These are phyloP conservation scores for Sclerotinia borealis DNA, from an alignment of 2,329 filamentous ascomycete genomes.

Conservation along the genomic window DNA sequence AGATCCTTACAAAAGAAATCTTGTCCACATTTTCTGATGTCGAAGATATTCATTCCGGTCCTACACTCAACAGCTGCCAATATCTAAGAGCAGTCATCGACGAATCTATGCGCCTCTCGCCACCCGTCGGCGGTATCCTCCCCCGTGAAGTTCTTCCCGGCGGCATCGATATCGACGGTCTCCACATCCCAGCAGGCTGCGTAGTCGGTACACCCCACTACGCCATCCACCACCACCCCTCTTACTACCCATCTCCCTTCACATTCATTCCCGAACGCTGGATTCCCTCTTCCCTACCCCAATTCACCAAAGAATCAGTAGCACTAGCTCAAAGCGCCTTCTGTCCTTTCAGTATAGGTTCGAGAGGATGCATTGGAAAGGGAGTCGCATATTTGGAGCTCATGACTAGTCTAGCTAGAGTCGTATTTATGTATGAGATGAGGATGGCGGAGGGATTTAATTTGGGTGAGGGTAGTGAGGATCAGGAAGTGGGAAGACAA, in stretches of 20 bases:
- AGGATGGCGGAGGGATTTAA: slow-evolving; percentile 33
- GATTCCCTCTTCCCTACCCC: slow-evolving; percentile 29
- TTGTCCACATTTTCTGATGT: slow-evolving; percentile 19
- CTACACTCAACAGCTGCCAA: slow-evolving; percentile 30
- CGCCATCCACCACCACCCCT: slow-evolving; percentile 40
- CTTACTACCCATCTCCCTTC: slow-evolving; percentile 39
- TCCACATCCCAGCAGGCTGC: slow-evolving; percentile 36
- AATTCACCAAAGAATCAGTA: slow-evolving; percentile 21
- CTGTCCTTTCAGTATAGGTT: slow-evolving; percentile 25
- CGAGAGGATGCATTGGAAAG: slow-evolving; percentile 28
- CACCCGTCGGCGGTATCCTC: slow-evolving; percentile 25
- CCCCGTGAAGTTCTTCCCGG: slow-evolving; percentile 24
- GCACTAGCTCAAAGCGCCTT: slow-evolving; percentile 21
- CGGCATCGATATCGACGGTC: slow-evolving; percentile 25
- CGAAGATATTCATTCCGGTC: slow-evolving; percentile 33
- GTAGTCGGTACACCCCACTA: slow-evolving; percentile 41
- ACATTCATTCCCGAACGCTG: slow-evolving; percentile 42
- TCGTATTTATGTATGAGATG: slow-evolving; percentile 25
- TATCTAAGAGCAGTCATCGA: slow-evolving; percentile 41
- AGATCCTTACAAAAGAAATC: slow-evolving; percentile 29
- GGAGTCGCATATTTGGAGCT: slow-evolving; percentile 24
- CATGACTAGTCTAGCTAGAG: slow-evolving; percentile 21
- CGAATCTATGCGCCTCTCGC: slow-evolving; percentile 28
- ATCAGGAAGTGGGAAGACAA: slow-evolving; percentile 49
- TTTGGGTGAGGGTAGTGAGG: slow-evolving; percentile 45